Evolutionary conservation across 1,284 basidiomycete species (phyloP).

Genomic region (Malassezia sympodialis): DNA sequence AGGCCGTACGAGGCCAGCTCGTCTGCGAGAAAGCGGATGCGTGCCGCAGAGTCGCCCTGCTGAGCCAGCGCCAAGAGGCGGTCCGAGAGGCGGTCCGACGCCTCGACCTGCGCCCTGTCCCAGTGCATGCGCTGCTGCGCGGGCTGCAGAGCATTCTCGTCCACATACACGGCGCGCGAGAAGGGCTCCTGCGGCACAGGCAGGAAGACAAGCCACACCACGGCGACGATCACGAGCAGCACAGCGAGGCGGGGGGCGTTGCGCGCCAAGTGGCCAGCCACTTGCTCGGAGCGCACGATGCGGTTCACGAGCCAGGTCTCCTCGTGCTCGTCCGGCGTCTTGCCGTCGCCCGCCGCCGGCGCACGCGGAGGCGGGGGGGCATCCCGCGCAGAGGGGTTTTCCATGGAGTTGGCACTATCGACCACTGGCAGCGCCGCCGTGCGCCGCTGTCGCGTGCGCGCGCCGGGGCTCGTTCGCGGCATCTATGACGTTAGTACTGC

Average conservation of each 20-base stretch:
- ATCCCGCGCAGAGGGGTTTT: background rate
- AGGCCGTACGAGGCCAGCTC: conserved; percentile 33
- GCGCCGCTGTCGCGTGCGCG: background rate
- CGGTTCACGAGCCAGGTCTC: background rate
- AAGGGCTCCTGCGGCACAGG: conserved; percentile 32
- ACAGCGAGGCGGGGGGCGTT: background rate
- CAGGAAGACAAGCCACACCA: conserved; percentile 26
- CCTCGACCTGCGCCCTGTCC: conserved; percentile 30
- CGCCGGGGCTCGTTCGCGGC: background rate
- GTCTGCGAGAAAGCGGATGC: conserved; percentile 23
- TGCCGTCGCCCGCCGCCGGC: background rate
- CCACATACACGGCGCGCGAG: conserved; percentile 36
- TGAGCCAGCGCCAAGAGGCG: conserved; percentile 13
- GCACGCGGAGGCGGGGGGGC: background rate
- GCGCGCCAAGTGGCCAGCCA: background rate
- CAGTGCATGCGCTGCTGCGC: conserved; percentile 30
- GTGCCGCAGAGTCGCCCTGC: background rate
- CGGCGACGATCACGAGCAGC: conserved; percentile 16
- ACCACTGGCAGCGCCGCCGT: background rate
- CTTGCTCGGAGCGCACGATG: background rate
- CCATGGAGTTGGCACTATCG: background rate
- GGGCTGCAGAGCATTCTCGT: conserved; percentile 47
- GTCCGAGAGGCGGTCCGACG: conserved; percentile 31
- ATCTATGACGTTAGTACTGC: conserved; percentile 11
- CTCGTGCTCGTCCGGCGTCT: too few relatives aligned